Base-by-base conservation (phyloP, 2,329 filamentous ascomycete species). In the Sporothrix humicola region DNA sequence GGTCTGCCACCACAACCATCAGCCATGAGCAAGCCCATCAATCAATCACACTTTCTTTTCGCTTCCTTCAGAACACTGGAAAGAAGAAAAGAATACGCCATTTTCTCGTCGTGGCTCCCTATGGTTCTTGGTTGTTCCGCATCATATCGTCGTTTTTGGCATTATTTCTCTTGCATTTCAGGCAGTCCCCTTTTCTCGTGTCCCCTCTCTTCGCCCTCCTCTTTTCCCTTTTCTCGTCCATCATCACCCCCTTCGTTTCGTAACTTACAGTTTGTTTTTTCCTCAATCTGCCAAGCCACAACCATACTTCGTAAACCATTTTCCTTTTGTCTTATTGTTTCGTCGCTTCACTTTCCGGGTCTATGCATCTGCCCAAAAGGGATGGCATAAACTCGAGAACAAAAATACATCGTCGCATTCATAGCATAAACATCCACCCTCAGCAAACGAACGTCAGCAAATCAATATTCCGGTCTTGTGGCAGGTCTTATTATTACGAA, bases 401-500 rank as follows among this genome's bases (percentile, higher is more conserved):
- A 37, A 37, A 37, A 20, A 17, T 10, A 56, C 59, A 44, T 63
- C 37, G 20, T 23, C 42, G 61, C 31, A 37, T 37, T 37, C 31
- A 37, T 20, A 46, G 61, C 61, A 65, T 48, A 23, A 65, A 65
- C 61, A 66, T 26, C 10, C n/a, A 66, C n/a, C 9, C 17, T 56
- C 8, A 23, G 20, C 31, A 37, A 37, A 37, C 31, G n/a, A 56
- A 20, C 52, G 20, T n/a, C 12, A 20, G 42, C 59, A 65, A 46
- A 65, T 23, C 13, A 65, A 17, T 3, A 26, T 61, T 3, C 31
- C 20, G n/a, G 58, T 42, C 17, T 37, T 37, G 31, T 37, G 26
- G n/a, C 42, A 23, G 61, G 61, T 17, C 12, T 66, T 15, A 66
- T 7, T n/a, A 52, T 44, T n/a, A 63, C 9, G 37, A 48, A 48